These are phyloP conservation scores for Coix lacrymajobi DNA, from an alignment of 176 grass and related monocot species.

Conservation along the genomic window DNA sequence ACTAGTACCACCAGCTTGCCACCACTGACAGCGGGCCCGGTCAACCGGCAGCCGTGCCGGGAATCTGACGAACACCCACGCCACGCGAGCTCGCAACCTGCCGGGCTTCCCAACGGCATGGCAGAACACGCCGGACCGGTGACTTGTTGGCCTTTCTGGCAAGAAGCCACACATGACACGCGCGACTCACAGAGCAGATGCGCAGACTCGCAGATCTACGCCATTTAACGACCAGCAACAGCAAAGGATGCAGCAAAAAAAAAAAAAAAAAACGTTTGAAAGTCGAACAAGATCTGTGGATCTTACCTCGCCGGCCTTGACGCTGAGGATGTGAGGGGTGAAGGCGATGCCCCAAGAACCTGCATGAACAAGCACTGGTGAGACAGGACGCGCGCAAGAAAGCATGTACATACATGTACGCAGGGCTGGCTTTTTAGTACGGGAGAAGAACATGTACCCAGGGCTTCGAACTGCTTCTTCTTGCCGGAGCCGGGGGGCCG, in stretches of 20 bases:
- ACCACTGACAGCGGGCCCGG: constrained; percentile 35
- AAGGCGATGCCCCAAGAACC: constrained; percentile 90
- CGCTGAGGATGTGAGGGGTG: constrained; percentile 87
- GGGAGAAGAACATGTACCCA: constrained; percentile 46
- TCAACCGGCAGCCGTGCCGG: constrained; percentile 39
- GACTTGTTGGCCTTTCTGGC: not conserved
- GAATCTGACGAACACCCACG: constrained; percentile 41
- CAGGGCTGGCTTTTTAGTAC: not conserved
- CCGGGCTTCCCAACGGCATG: constrained; percentile 25
- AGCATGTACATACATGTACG: not conserved
- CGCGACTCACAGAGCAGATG: not conserved
- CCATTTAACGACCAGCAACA: not conserved
- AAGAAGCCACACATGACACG: not conserved
- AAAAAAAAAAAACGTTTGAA: not conserved
- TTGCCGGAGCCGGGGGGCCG: constrained; percentile 91
- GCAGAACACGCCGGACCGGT: constrained; percentile 2
- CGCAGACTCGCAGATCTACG: constrained; percentile 17
- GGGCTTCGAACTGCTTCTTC: constrained; percentile 98
- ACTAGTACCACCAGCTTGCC: not conserved
- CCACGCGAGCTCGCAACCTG: constrained; percentile 21
- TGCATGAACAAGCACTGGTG: constrained; percentile 29
- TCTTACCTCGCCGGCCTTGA: constrained; percentile 95
- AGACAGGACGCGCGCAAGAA: constrained; percentile 4
- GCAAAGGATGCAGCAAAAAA: not conserved
- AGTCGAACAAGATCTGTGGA: constrained; percentile 20